A percentile compares a stretch with the other conserved stretches of the same genome.
phyloP scores from a whole-genome alignment of 306 rosid species.

The Cucumis sativus region Cucumber_9930_V3 NC_026659.2:1636001-1636500 shows the following conservation, averaged over 20 bases:
- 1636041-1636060: constrained; percentile 66
- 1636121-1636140: constrained; percentile 46
- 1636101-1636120: constrained; percentile 62
- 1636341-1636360: constrained; percentile 80
- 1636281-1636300: constrained; percentile 97
- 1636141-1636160: constrained; percentile 70
- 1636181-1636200: constrained; percentile 76
- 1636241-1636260: constrained; percentile 83
- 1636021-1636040: constrained; percentile 70
- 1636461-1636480: constrained; percentile 72
- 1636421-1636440: constrained; percentile 73
- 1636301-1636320: constrained; percentile 77
- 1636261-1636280: constrained; percentile 81
- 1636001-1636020: constrained; percentile 66
- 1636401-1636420: constrained; percentile 43
- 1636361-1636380: constrained; percentile 59
- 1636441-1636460: constrained; percentile 61
- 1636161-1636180: constrained; percentile 71
- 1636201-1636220: constrained; percentile 57
- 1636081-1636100: constrained; percentile 64
- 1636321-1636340: constrained; percentile 64
- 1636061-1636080: constrained; percentile 62
- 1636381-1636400: constrained; percentile 66
- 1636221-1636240: constrained; percentile 75
- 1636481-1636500: constrained; percentile 76